These are phyloP conservation scores for Populus nigra DNA, from an alignment of 345 rosid species.

Conservation along the genomic window DNA sequence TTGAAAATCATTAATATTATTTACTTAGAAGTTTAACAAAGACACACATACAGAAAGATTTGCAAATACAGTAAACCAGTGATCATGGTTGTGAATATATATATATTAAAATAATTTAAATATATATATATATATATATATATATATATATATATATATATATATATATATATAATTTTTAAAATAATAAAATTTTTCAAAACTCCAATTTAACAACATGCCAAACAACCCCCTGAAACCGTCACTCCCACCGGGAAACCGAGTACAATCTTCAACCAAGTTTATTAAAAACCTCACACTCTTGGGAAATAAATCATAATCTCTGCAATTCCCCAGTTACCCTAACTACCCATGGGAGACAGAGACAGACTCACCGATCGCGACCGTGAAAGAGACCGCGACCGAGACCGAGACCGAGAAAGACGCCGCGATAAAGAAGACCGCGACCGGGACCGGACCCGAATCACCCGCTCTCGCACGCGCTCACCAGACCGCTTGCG, in stretches of 20 bases:
- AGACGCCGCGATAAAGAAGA: constrained; percentile 29
- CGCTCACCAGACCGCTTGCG: constrained; percentile 48
- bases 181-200: too few relatives aligned
- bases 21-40: too few relatives aligned
- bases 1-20: too few relatives aligned
- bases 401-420: constrained; percentile 38
- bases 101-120: too few relatives aligned
- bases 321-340: neutral
- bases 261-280: neutral
- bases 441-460: constrained; percentile 45
- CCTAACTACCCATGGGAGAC: constrained; percentile 3
- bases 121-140: too few relatives aligned
- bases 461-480: constrained; percentile 68
- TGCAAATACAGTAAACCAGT: too few relatives aligned
- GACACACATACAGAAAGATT: too few relatives aligned
- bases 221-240: too few relatives aligned
- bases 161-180: too few relatives aligned
- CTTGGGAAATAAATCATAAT: neutral
- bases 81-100: too few relatives aligned
- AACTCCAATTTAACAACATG: too few relatives aligned
- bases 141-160: too few relatives aligned
- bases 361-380: constrained; percentile 19
- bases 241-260: neutral
- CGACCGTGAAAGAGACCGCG: constrained; percentile 42
- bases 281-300: neutral